phyloP scores from a whole-genome alignment of 768 basidiomycete genomes.

The Amanita phalloides region DNA sequence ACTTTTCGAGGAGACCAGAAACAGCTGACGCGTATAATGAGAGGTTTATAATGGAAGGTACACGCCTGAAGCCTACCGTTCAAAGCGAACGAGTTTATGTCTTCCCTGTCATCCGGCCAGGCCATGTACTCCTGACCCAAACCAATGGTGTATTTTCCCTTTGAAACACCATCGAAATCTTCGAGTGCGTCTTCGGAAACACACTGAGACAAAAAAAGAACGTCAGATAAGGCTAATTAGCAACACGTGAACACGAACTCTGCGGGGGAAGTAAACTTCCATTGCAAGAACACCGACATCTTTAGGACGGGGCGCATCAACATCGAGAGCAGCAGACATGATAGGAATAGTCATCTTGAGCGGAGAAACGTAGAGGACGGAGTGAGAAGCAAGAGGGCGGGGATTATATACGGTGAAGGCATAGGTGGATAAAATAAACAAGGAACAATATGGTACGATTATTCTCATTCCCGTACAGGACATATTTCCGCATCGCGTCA shows the following conservation, averaged over 20 bases:
- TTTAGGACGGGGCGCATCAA: conserved; percentile 57
- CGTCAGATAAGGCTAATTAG: conserved; percentile 5
- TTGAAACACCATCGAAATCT: conserved; percentile 84
- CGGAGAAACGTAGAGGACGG: conserved; percentile 7
- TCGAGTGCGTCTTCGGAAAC: conserved; percentile 95
- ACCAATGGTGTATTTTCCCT: conserved; percentile 99
- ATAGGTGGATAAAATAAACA: conserved; percentile 26
- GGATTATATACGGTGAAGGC: conserved; percentile 24
- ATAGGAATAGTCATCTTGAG: conserved; percentile 31
- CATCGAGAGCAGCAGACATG: conserved; percentile 19
- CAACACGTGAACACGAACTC: conserved; percentile 37
- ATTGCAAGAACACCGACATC: conserved; percentile 92
- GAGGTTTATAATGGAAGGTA: not conserved
- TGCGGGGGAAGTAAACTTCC: conserved; percentile 91
- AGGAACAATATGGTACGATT: conserved; percentile 33
- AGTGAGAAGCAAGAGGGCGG: conserved; percentile 1
- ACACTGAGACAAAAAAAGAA: conserved; percentile 40
- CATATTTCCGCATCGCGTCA: not conserved
- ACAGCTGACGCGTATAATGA: conserved; percentile 45
- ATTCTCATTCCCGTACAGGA: not conserved
- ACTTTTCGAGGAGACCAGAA: conserved; percentile 82
- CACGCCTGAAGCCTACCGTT: conserved; percentile 50
- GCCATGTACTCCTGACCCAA: conserved; percentile 98
- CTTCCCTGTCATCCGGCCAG: conserved; percentile 96
- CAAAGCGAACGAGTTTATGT: conserved; percentile 96